Evolutionary conservation across 1,139 yeast species (phyloP), one percentile per base, ranked within the genome.

Genomic region (Yamadazyma dushanensis): DNA sequence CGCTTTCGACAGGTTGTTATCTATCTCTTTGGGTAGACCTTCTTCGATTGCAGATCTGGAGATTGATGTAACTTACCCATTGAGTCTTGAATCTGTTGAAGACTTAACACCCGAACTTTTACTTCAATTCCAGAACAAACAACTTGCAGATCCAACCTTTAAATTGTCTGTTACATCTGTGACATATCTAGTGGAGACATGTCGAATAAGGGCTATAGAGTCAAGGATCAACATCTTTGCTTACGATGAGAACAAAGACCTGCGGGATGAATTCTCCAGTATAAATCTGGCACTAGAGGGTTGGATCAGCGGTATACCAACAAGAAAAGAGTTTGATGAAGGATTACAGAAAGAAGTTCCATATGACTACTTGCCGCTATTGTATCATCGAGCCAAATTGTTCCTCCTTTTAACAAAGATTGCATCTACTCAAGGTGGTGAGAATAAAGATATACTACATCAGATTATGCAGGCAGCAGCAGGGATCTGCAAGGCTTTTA

Each of bases 401-500:
- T 44, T 44, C 26, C 32, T 44, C 8, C 26, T 44, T 5, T 29
- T 44, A 18, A 40, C 46, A 2, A 33, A 44, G 31, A 34, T 44
- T 8, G 39, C 46, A 3, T 13, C 25, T 3, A 31, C 16, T 15
- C 22, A 22, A 23, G 11, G 13, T 5, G 24, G 26, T 11, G 31
- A 22, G 10, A 21, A 23, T 14, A 18, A 37, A 25, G 22, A 17
- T 3, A 26, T 42, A 8, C 24, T 53, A 9, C 36, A 39, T 8
- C 42, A 50, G 16, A 44, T 48, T 3, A 41, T 51, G 26, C 31
- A 39, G 14, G 38, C 55, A 1, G 52, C 56, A 5, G 56, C 53
- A 3, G 53, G 54, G 2, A 50, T 53, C 8, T 53, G 56, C 31
- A 43, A 43, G 15, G 38, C 49, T 13, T 50, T 51, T 31, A 51